Base-by-base conservation (phyloP, 2,329 filamentous ascomycete genomes). In the Aspergillus arachidicola region DNA sequence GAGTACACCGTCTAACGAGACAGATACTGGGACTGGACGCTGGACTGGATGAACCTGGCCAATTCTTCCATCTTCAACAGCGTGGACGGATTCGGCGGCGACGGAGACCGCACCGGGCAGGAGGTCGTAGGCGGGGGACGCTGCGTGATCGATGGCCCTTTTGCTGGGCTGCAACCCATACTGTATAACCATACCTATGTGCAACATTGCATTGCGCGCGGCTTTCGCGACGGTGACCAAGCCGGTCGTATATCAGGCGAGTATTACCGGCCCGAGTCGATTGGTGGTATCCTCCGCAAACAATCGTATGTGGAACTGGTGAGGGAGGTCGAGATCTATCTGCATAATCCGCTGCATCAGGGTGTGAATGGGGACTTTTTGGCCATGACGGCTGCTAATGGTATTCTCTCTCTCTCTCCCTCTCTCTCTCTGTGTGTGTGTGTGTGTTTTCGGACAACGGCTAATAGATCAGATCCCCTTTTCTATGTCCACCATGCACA, bases 401-500 rank as follows among this genome's bases (percentile, higher is more conserved):
- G 65, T 67, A 57, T 50, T 58, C 63, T 32, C 5, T 56, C 21
- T 16, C n/a, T 41, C 26, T 46, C 57, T 41, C 38, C 3, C 9
- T 32, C 30, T 32, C 9, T 32, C 7, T 10, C 7, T 32, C 7
- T 32, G 6, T 32, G 9, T 32, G 30, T 32, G 9, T 32, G 2
- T 32, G 30, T 32, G 30, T 32, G 30, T 32, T 32, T 11, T 32
- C 9, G 9, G 30, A 32, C 30, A 32, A 32, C 9, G 30, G 9
- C 30, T 32, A 32, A 32, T 9, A 32, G 30, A 32, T 32, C 30
- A 32, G 72, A 69, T 56, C 80, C 74, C 23, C 59, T 75, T 4
- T 81, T 76, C 67, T 80, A 72, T 48, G 66, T 80, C 30, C 78
- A 80, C 61, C 75, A 80, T 61, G 69, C 70, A 4, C 76, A 77